Evolutionary conservation across 1,284 basidiomycete genomes (phyloP), one percentile per base, ranked within the genome.

Genomic region (Ceraceosorus guamensis): DNA sequence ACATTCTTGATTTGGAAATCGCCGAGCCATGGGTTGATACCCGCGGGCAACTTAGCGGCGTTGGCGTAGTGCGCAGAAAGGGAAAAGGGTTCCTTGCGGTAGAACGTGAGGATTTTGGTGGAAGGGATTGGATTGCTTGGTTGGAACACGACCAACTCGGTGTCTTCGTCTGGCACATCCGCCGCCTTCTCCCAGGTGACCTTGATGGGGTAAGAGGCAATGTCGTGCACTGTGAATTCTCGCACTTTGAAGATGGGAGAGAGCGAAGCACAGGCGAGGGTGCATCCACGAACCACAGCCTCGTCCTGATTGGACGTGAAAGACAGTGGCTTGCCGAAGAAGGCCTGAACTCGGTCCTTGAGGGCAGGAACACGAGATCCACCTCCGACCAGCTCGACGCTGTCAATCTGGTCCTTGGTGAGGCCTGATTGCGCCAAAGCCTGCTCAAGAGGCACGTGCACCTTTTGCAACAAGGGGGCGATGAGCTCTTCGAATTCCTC

Each of bases 311-410:
- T 75, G 32, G 69, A 66, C 34, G 73, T 75, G 62, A 67, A 74
- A 32, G 71, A 74, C 33, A 75, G 83, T 44, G 46, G 84, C 82
- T n/a, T 80, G 65, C 24, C 76, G 78, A 50, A 76, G 75, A 1
- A 66, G 63, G 62, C 85, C 86, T 11, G 89, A 69, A 3, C 81
- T 37, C 60, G 52, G 46, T 56, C 65, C 82, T 79, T 50, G 85
- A 76, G 30, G 76, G 78, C 55, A 52, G 73, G 73, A 4, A 75
- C 67, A 67, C 73, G 73, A 41, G 68, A 68, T 41, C 70, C 71
- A 44, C 73, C 73, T 53, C 73, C 73, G 50, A 75, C 70, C 57
- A 74, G 61, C 63, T 75, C 73, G 46, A 75, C 61, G 32, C 64
- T 66, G 68, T 68, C 58, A 53, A 75, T 68, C 58, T 74, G 65